Conservation (phyloP, 2,329 filamentous ascomycete species). For the Ophiostoma sp. region DNA sequence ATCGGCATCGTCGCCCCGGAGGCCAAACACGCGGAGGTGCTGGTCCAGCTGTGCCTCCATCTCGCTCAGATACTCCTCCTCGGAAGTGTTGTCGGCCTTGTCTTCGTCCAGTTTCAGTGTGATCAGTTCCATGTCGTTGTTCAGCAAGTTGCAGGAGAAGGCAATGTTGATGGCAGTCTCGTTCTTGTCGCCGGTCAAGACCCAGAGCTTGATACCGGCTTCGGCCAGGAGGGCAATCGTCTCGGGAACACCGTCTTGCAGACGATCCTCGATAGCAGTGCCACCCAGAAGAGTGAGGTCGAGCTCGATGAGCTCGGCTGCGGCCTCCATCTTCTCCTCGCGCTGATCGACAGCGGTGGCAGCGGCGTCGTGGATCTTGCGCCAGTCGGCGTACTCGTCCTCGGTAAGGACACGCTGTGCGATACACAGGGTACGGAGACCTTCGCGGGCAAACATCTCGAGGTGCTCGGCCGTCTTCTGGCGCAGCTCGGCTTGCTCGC, state of each 20-base stretch:
- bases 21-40: slow-evolving; percentile 64
- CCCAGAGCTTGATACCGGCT: slow-evolving; percentile 98
- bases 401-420: slow-evolving; percentile 76
- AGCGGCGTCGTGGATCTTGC: slow-evolving; percentile 77
- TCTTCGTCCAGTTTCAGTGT: slow-evolving; percentile 81
- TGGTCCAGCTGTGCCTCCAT: slow-evolving; percentile 69
- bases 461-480: slow-evolving; percentile 84
- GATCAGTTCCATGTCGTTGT: slow-evolving; percentile 96
- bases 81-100: slow-evolving; percentile 44
- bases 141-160: slow-evolving; percentile 94
- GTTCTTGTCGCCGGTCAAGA: slow-evolving; percentile 95
- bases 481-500: slow-evolving; percentile 79
- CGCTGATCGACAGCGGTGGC: slow-evolving; percentile 77
- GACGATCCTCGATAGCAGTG: slow-evolving; percentile 92
- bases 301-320: slow-evolving; percentile 85
- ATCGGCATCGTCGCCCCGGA: slow-evolving; percentile 82
- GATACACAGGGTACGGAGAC: slow-evolving; percentile 88
- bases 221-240: slow-evolving; percentile 85
- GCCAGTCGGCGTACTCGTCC: slow-evolving; percentile 79
- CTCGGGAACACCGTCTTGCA: slow-evolving; percentile 95
- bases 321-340: slow-evolving; percentile 86
- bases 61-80: slow-evolving; percentile 48
- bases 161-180: slow-evolving; percentile 99
- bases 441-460: slow-evolving; percentile 94
- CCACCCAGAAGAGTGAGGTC: slow-evolving; percentile 83